Conservation (phyloP, 345 rosid genomes). For the Erodium maritimum region DNA sequence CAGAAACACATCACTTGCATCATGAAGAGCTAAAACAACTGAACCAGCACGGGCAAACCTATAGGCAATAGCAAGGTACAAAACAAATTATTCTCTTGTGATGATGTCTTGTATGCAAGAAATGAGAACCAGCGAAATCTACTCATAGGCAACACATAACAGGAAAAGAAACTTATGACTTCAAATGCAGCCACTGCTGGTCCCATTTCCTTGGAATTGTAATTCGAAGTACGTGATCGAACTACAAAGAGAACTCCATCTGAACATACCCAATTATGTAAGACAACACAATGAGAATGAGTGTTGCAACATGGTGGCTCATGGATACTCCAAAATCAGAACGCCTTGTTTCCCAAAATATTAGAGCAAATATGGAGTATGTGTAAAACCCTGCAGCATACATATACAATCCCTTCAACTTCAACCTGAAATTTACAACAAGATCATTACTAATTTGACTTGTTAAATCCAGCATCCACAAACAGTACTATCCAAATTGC, state of each 20-base stretch:
- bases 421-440: slow-evolving; percentile 44
- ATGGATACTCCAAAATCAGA: slow-evolving; percentile 96
- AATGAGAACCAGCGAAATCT: too few species aligned
- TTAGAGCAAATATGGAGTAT: slow-evolving; percentile 88
- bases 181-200: not conserved
- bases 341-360: slow-evolving; percentile 99
- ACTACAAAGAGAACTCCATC: not conserved
- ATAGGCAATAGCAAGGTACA: slow-evolving; percentile 12
- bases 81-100: slow-evolving; percentile 4
- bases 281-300: slow-evolving; percentile 68
- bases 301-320: slow-evolving; percentile 89
- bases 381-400: slow-evolving; percentile 91
- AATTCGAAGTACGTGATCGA: not conserved
- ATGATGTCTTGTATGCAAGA: too few species aligned
- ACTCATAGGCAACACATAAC: too few species aligned
- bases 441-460: slow-evolving; percentile 1
- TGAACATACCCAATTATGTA: slow-evolving; percentile 57
- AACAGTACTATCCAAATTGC: not conserved
- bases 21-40: slow-evolving; percentile 87
- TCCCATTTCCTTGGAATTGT: not conserved
- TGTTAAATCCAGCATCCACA: too few species aligned
- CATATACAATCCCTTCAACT: slow-evolving; percentile 79
- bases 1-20: slow-evolving; percentile 84
- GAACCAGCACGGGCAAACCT: slow-evolving; percentile 94
- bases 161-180: too few species aligned